Base-by-base conservation (phyloP, 1,139 yeast species). In the Eremothecium sinecaudum region DNA sequence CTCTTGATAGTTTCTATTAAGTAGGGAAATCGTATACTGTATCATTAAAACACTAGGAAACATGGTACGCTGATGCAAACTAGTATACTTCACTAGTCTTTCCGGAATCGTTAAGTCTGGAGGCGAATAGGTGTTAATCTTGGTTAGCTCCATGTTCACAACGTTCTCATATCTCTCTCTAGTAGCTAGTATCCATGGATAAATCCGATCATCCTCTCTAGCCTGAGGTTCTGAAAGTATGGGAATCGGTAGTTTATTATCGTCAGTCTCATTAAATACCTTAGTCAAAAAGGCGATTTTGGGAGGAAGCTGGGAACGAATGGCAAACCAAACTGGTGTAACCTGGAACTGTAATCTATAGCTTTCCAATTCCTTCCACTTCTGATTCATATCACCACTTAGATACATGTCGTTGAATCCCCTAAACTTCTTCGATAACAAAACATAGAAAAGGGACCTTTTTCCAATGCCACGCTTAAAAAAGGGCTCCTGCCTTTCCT, bases 21-120 rank as follows among this genome's bases (percentile, higher is more conserved):
- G 17, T 20, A 28, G 18, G 9, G 22, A 10, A 13, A 25, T 18
- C 5, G 32, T 31, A 15, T 29, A 23, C 20, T 34, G 34, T 4
- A 34, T 20, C 21, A 34, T 26, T 30, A 34, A n/a, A 11, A 34
- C 32, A 14, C 32, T 32, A 5, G 37, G 37, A 26, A 34, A 34
- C 18, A 21, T 23, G 5, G 34, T 31, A 15, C 25, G 18, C 17
- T 34, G 34, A 26, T 34, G 24, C 23, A 34, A 31, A 9, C 24
- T 31, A 10, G 34, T 34, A 16, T 30, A 24, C 13, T 21, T 4
- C 8, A 31, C 22, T 13, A 34, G 12, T 3, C 16, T 18, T 15
- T 21, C 31, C 5, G 34, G 27, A 17, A 21, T 12, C 8, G 15
- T 24, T 23, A 16, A 15, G 8, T 15, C 30, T 13, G 19, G 13